Base-by-base conservation (phyloP, 768 basidiomycete species). In the Tephrocybe sp. region DNA sequence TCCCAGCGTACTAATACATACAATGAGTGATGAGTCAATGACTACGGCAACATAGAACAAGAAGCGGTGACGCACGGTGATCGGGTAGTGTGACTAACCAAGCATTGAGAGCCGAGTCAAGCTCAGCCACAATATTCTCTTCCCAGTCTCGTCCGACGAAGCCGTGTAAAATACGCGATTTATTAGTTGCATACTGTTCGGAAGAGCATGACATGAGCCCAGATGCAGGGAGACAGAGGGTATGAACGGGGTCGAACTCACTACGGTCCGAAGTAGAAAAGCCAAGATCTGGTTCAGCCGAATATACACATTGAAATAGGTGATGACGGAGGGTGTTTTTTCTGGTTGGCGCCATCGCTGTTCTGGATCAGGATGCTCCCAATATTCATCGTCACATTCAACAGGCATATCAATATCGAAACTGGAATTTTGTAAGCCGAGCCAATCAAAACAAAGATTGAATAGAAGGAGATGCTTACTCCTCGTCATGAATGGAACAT, bases 141-240 rank as follows among this genome's bases (percentile, higher is more conserved):
- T 86, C 85, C 86, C 86, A 88, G 45, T 80, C 49, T 52, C 67
- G 50, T 0, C 80, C 82, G 8, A 77, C 77, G 53, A 82, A 80
- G 10, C 85, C 86, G 9, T 86, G 71, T 1, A 82, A 65, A 12
- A 81, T 69, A 58, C 84, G 84, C 0, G 81, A 81, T 57, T 85
- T 86, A 61, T 86, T 88, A 57, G 88, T 86, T n/a, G 90, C 83
- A 61, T 92, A 94, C 88, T 90, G 11, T 4, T 18, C 25, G 47
- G 7, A 18, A 10, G 27, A 11, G 11, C 27, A 34, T 3, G n/a
- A 19, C 11, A 30, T 22, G 33, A 29, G 27, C 43, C 23, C 27
- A 21, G 22, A 27, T n/a, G 7, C 12, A 2, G 21, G 19, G 7
- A 12, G 13, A 13, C 31, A 46, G 38, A 27, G 21, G 15, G 19